Conservation (phyloP, 2,329 filamentous ascomycete species). For the Huntiella savannae region DNA sequence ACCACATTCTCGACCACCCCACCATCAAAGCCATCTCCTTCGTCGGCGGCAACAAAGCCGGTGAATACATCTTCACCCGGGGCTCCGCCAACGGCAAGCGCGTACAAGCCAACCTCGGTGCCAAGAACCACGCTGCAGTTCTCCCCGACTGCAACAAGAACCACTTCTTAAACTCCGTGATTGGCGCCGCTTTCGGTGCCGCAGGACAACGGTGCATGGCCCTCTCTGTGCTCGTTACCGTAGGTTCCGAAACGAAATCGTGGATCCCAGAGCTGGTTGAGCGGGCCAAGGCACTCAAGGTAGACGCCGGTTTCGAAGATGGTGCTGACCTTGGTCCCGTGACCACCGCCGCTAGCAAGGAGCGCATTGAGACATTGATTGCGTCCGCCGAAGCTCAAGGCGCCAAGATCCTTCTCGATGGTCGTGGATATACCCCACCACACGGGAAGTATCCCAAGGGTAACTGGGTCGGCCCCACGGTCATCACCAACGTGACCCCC, state of each 20-base stretch:
- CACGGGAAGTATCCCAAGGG: slow-evolving; percentile 56
- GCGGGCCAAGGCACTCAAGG: slow-evolving; percentile 50
- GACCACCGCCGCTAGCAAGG: slow-evolving; percentile 60
- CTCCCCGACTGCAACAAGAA: slow-evolving; percentile 82
- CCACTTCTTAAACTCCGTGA: slow-evolving; percentile 67
- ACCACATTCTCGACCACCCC: slow-evolving; percentile 73
- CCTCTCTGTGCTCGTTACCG: slow-evolving; percentile 62
- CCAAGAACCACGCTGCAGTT: slow-evolving; percentile 75
- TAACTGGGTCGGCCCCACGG: slow-evolving; percentile 57
- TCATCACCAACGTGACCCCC: slow-evolving; percentile 62
- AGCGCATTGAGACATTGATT: slow-evolving; percentile 59
- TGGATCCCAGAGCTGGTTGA: slow-evolving; percentile 66
- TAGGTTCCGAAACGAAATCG: slow-evolving; percentile 58
- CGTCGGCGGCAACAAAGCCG: slow-evolving; percentile 72
- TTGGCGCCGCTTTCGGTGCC: slow-evolving; percentile 68
- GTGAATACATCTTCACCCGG: slow-evolving; percentile 67
- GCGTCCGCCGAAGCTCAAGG: slow-evolving; percentile 61
- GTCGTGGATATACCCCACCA: slow-evolving; percentile 50
- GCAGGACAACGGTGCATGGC: slow-evolving; percentile 80
- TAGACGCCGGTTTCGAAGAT: slow-evolving; percentile 66
- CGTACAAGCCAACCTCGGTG: slow-evolving; percentile 71
- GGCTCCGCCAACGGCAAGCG: slow-evolving; percentile 74
- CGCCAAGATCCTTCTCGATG: slow-evolving; percentile 65
- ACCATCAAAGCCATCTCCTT: slow-evolving; percentile 75
- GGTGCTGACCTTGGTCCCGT: slow-evolving; percentile 67